A percentile compares a stretch with the other conserved stretches of the same genome.
These are phyloP conservation scores for Setaria italica DNA, from an alignment of 202 grass and related monocot genomes.

Conservation along the genomic window DNA sequence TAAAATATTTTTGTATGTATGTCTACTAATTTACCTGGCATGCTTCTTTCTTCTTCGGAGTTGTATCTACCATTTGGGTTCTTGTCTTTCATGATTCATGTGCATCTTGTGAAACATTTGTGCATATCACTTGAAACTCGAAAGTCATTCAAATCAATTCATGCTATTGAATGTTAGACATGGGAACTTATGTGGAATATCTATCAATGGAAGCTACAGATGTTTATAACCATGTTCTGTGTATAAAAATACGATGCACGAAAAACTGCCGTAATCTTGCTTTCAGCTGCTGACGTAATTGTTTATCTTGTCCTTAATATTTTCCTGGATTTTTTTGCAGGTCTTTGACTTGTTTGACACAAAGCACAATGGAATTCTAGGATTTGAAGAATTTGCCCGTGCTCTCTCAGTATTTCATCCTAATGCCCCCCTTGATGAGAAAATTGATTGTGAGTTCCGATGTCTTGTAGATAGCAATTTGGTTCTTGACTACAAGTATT, in stretches of 20 bases:
- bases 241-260: background rate
- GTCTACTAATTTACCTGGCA: background rate
- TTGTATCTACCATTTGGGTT: constrained; percentile 24
- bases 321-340: constrained; percentile 56
- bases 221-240: constrained; percentile 36
- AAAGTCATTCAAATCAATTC: background rate
- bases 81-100: constrained; percentile 9
- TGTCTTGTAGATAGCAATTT: constrained; percentile 46
- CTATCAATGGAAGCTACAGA: constrained; percentile 26
- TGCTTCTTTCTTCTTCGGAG: background rate
- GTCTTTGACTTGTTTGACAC: constrained; percentile 98
- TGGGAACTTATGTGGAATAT: constrained; percentile 18
- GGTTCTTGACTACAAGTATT: constrained; percentile 1
- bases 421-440: constrained; percentile 79
- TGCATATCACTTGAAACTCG: constrained; percentile 16
- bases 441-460: constrained; percentile 81
- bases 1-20: background rate
- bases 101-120: background rate
- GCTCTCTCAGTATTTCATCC: constrained; percentile 98
- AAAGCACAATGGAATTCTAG: constrained; percentile 90
- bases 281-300: background rate
- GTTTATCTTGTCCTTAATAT: constrained; percentile 5
- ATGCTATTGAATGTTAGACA: background rate
- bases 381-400: constrained; percentile 94
- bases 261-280: background rate